Conservation (phyloP, 2,329 filamentous ascomycete genomes). For the Neofusicoccum sp. region DNA sequence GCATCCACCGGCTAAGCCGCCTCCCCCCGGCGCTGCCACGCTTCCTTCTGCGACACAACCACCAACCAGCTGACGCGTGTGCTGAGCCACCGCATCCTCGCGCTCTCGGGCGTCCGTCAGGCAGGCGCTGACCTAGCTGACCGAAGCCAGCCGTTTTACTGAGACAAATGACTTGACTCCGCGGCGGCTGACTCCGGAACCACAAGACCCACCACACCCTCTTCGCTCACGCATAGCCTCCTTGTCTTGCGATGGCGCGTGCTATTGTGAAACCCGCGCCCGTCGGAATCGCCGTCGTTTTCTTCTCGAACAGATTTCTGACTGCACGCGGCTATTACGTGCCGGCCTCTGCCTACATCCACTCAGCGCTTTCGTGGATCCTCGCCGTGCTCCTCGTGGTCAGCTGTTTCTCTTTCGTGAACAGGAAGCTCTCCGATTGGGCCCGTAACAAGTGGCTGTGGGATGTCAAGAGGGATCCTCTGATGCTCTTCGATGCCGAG, state of each 20-base stretch:
- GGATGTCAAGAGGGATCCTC: slow-evolving; percentile 17
- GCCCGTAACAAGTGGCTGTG: slow-evolving; percentile 45
- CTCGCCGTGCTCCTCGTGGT: neutral
- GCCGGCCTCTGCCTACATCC: neutral
- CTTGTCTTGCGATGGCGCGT: neutral
- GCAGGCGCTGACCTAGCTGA: slow-evolving; percentile 5
- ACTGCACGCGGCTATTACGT: neutral
- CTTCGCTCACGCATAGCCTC: neutral
- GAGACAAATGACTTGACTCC: slow-evolving; percentile 10
- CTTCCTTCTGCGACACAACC: neutral
- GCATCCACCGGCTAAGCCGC: neutral
- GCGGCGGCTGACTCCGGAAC: neutral
- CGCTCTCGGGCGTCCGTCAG: neutral
- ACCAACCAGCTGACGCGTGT: slow-evolving; percentile 9
- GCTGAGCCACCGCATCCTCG: neutral
- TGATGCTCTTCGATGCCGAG: slow-evolving; percentile 25
- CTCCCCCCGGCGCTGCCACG: neutral
- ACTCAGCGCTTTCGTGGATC: slow-evolving; percentile 1
- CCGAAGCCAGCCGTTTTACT: neutral
- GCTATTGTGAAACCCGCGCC: neutral
- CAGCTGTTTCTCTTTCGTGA: neutral
- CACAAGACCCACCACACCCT: neutral
- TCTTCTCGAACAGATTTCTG: neutral
- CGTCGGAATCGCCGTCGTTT: neutral
- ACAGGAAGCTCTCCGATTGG: slow-evolving; percentile 24